Evolutionary conservation across 352 stramenopile species (phyloP).

Genomic region (Globisporangium uncinulatum): DNA sequence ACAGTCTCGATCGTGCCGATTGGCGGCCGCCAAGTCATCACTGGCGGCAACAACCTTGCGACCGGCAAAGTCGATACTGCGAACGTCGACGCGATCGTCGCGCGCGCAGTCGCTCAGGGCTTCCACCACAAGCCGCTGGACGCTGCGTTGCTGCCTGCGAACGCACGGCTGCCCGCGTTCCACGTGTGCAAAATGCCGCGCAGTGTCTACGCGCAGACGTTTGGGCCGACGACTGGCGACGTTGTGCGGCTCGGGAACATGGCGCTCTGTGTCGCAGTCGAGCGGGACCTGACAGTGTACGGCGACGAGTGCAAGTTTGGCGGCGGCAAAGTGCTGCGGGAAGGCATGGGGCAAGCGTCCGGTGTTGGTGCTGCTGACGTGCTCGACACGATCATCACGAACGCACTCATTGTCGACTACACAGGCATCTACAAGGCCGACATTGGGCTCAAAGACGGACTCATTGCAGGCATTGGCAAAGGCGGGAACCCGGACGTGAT

Average conservation of each 20-base stretch:
- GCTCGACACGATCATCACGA: conserved; percentile 96
- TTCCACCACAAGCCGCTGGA: conserved; percentile 58
- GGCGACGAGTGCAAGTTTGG: conserved; percentile 93
- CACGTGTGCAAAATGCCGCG: conserved; percentile 46
- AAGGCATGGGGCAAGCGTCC: conserved; percentile 75
- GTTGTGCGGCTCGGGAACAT: conserved; percentile 92
- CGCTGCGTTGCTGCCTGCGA: conserved; percentile 16
- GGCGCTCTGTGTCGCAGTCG: conserved; percentile 85
- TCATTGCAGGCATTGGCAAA: conserved; percentile 95
- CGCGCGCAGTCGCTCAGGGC: conserved; percentile 35
- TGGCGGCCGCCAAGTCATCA: conserved; percentile 84
- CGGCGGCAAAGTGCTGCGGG: conserved; percentile 89
- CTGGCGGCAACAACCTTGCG: conserved; percentile 87
- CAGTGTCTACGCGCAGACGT: conserved; percentile 87
- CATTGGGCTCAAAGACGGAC: conserved; percentile 91
- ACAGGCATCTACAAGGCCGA: conserved; percentile 96
- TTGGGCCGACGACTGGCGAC: conserved; percentile 94
- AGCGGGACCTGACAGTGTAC: conserved; percentile 85
- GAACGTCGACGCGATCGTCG: conserved; percentile 54
- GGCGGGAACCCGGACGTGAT: conserved; percentile 97
- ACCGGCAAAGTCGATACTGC: conserved; percentile 65
- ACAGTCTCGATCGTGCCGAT: conserved; percentile 93
- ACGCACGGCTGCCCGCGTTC: conserved; percentile 23
- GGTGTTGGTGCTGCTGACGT: conserved; percentile 39
- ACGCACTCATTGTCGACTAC: conserved; percentile 95